Conservation (phyloP, 495 filamentous ascomycete genomes). For the Astrocystis sublimbata region DNA sequence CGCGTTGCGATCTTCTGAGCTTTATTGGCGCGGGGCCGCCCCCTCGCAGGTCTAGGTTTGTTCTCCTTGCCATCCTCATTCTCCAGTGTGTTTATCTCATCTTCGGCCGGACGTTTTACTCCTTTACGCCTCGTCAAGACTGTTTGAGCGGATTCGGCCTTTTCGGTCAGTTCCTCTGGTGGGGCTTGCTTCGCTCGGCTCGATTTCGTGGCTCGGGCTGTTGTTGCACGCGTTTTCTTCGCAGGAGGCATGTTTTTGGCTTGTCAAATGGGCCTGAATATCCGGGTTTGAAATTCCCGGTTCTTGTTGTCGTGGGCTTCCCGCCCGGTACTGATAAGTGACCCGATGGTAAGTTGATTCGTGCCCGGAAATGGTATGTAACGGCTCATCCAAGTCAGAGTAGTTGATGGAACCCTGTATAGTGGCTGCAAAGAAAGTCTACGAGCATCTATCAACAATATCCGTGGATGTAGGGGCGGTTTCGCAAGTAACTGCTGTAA, state of each 20-base stretch:
- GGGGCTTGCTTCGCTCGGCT: slow-evolving; percentile 31
- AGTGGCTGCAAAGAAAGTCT: no score
- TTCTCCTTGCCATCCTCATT: slow-evolving; percentile 35
- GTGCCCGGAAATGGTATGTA: background rate
- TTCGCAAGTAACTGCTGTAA: no score
- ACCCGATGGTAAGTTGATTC: background rate
- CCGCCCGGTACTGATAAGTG: slow-evolving; percentile 35
- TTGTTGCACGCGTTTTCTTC: slow-evolving; percentile 42
- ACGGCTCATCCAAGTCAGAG: background rate
- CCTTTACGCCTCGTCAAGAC: slow-evolving; percentile 31
- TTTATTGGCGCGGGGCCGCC: slow-evolving; percentile 27
- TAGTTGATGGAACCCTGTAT: background rate
- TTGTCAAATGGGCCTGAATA: slow-evolving; percentile 39
- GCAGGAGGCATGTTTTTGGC: slow-evolving; percentile 44
- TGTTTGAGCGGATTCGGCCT: slow-evolving; percentile 47
- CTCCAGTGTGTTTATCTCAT: slow-evolving; percentile 41
- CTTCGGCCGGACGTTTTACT: slow-evolving; percentile 47
- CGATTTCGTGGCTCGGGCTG: slow-evolving; percentile 41
- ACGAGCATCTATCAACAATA: no score
- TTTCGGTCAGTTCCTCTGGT: slow-evolving; percentile 51
- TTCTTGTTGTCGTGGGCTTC: slow-evolving; percentile 61
- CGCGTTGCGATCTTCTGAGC: slow-evolving; percentile 15
- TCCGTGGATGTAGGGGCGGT: no score
- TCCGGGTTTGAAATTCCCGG: slow-evolving; percentile 51
- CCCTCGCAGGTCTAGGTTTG: slow-evolving; percentile 27